Percentiles rank a stretch among this genome's conserved stretches.
These are phyloP conservation scores for Podospora pseudoanserina DNA, from an alignment of 495 filamentous ascomycete genomes.

Conservation along the genomic window DNA sequence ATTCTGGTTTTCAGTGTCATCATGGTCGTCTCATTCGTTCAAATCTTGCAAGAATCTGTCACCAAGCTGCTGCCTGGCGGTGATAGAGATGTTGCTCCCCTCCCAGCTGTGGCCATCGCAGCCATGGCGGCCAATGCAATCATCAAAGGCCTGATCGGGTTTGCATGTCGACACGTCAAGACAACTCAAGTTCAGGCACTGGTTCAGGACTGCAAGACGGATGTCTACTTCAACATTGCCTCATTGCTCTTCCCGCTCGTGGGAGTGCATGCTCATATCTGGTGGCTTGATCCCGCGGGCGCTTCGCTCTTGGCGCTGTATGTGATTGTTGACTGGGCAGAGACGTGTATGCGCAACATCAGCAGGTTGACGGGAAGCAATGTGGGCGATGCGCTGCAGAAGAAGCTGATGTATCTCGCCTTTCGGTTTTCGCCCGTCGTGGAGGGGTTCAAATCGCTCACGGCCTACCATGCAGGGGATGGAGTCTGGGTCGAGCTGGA, in stretches of 20 bases:
- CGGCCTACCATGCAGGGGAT: slow-evolving; percentile 48
- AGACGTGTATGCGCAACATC: slow-evolving; percentile 46
- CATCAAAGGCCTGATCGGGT: slow-evolving; percentile 46
- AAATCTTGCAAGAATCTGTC: slow-evolving; percentile 48
- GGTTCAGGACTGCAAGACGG: slow-evolving; percentile 49
- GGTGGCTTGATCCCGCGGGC: slow-evolving; percentile 50
- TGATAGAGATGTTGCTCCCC: slow-evolving; percentile 21
- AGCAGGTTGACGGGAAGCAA: slow-evolving; percentile 41
- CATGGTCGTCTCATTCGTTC: slow-evolving; percentile 50
- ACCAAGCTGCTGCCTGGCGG: slow-evolving; percentile 39
- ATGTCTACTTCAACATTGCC: slow-evolving; percentile 50
- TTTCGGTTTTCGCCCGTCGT: slow-evolving; percentile 46
- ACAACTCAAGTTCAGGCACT: slow-evolving; percentile 51
- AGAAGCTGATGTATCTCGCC: slow-evolving; percentile 46
- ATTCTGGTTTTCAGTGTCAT: slow-evolving; percentile 52
- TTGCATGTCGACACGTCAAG: slow-evolving; percentile 44
- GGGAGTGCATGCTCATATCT: slow-evolving; percentile 37
- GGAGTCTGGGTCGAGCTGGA: slow-evolving; percentile 50
- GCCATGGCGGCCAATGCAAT: slow-evolving; percentile 42
- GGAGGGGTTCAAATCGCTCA: slow-evolving; percentile 44
- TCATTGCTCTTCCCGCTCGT: slow-evolving; percentile 48
- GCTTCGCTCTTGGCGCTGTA: slow-evolving; percentile 46
- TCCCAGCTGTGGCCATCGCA: slow-evolving; percentile 41
- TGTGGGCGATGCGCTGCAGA: slow-evolving; percentile 29
- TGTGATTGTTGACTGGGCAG: slow-evolving; percentile 49